phyloP scores from a whole-genome alignment of 768 basidiomycete species.

The Mrakia blollopis region DNA sequence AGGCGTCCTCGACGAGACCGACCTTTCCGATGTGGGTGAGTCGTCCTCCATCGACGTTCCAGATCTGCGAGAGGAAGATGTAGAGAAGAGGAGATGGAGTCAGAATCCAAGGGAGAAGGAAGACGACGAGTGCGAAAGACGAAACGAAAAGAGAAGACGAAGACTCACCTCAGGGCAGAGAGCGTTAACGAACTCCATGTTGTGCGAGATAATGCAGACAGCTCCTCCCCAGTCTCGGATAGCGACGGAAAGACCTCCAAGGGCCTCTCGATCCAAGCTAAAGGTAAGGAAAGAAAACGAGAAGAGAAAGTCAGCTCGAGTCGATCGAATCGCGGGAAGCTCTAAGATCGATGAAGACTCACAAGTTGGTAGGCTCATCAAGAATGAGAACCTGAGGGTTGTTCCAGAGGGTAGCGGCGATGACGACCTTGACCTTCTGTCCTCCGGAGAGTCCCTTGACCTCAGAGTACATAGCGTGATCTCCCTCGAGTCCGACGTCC shows the following conservation, averaged over 20 bases:
- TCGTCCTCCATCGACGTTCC: conserved; percentile 81
- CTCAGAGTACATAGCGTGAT: conserved; percentile 98
- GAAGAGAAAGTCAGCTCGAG: background rate
- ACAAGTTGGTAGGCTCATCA: conserved; percentile 81
- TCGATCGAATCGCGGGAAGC: background rate
- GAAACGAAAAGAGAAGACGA: background rate
- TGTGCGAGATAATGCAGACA: conserved; percentile 82
- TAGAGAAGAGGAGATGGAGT: background rate
- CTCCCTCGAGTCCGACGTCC: conserved; percentile 92
- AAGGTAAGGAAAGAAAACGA: background rate
- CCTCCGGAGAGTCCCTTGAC: conserved; percentile 91
- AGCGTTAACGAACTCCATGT: conserved; percentile 62
- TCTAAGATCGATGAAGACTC: background rate
- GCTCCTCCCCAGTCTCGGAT: conserved; percentile 94
- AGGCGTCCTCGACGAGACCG: conserved; percentile 75
- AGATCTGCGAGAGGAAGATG: conserved; percentile 58
- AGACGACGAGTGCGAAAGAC: background rate
- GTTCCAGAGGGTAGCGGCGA: conserved; percentile 90
- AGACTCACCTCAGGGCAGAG: conserved; percentile 37
- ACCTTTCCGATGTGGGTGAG: conserved; percentile 84
- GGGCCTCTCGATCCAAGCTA: conserved; percentile 34
- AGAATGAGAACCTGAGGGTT: conserved; percentile 64
- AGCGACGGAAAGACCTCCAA: conserved; percentile 84
- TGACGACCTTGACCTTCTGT: conserved; percentile 83
- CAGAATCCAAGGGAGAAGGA: background rate